Conservation (phyloP, 129 eudicot genomes). For the Centella asiatica region DNA sequence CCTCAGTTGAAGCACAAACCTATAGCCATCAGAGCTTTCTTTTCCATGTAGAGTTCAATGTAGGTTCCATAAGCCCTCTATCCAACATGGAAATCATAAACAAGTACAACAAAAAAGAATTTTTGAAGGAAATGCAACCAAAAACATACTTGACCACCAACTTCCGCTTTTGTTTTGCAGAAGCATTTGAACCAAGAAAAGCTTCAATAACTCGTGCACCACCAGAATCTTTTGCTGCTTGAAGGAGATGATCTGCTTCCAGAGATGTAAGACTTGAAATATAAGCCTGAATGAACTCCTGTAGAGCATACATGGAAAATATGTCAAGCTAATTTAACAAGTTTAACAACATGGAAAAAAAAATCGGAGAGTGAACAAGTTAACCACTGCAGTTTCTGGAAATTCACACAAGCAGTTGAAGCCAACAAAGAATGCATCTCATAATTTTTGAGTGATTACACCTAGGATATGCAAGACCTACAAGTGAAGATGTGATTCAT, state of each 20-base stretch:
- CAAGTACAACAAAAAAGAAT: background rate
- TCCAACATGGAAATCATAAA: background rate
- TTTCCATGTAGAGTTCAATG: background rate
- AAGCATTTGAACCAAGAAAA: slow-evolving; percentile 71
- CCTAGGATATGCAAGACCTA: background rate
- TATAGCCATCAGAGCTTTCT: background rate
- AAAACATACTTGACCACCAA: slow-evolving; percentile 59
- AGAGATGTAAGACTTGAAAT: slow-evolving; percentile 73
- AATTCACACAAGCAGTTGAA: background rate
- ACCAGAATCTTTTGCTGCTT: slow-evolving; percentile 60
- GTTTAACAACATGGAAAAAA: too few species aligned
- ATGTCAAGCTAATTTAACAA: background rate
- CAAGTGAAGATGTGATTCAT: background rate
- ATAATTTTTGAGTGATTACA: background rate
- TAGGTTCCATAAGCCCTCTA: background rate
- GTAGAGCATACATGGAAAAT: slow-evolving; percentile 15
- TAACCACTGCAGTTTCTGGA: background rate
- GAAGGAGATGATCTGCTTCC: slow-evolving; percentile 59
- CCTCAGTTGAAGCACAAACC: background rate
- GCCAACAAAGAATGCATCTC: background rate
- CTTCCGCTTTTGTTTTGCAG: slow-evolving; percentile 73
- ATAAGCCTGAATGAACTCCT: slow-evolving; percentile 77
- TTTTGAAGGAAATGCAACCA: background rate
- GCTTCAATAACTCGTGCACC: slow-evolving; percentile 97
- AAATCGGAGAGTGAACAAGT: background rate